Evolutionary conservation across 352 stramenopile genomes (phyloP).

Genomic region (Phytophthora idaei): DNA sequence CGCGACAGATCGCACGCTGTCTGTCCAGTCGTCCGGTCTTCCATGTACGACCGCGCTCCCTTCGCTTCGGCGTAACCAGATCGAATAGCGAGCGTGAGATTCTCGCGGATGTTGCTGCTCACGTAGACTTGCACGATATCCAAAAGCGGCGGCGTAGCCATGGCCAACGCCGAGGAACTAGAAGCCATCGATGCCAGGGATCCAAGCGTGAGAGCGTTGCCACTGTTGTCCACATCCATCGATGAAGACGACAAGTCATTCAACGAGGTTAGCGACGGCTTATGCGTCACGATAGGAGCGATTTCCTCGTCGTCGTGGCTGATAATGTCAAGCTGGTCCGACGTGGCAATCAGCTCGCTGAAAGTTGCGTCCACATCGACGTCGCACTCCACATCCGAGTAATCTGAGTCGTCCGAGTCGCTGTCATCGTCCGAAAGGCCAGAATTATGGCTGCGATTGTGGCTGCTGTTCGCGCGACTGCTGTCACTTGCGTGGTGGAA

Average conservation of each 20-base stretch:
- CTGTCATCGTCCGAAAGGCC: constrained; percentile 43
- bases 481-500: constrained; percentile 41
- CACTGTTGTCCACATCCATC: constrained; percentile 35
- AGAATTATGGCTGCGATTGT: constrained; percentile 39
- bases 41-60: constrained; percentile 87
- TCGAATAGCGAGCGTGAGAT: constrained; percentile 68
- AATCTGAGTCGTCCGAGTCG: constrained; percentile 69
- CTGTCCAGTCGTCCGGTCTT: constrained; percentile 76
- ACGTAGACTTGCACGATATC: constrained; percentile 88
- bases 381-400: constrained; percentile 83
- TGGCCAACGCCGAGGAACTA: constrained; percentile 23
- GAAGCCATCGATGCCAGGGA: constrained; percentile 36
- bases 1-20: constrained; percentile 49
- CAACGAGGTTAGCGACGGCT: constrained; percentile 32
- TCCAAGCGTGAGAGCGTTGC: constrained; percentile 25
- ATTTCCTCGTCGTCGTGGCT: constrained; percentile 74
- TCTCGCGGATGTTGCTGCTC: constrained; percentile 88
- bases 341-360: constrained; percentile 75
- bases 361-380: constrained; percentile 90
- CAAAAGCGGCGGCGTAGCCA: constrained; percentile 16
- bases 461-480: constrained; percentile 40
- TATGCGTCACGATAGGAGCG: constrained; percentile 42
- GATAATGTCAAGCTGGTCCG: constrained; percentile 60
- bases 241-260: constrained; percentile 38
- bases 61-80: constrained; percentile 88